These are phyloP conservation scores for Trichocladium antarcticum DNA, from an alignment of 495 filamentous ascomycete species.

Conservation along the genomic window DNA sequence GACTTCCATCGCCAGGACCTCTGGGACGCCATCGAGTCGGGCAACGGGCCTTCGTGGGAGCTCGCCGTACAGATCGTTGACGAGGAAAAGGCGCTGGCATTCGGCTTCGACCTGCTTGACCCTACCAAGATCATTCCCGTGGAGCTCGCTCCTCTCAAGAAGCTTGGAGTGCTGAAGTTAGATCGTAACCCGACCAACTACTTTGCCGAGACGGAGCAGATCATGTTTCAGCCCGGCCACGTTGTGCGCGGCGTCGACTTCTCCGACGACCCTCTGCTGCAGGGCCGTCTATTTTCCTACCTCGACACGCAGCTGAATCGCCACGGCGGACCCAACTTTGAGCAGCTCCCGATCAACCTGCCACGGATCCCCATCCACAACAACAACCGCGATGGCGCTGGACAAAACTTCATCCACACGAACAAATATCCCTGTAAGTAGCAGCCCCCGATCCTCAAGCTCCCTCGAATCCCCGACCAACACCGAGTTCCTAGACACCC, in stretches of 20 bases:
- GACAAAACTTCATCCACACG: constrained; percentile 44
- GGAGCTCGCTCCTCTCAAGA: constrained; percentile 55
- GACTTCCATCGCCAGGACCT: constrained; percentile 63
- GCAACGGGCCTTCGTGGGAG: constrained; percentile 60
- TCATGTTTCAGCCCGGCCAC: constrained; percentile 52
- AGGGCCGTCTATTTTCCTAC: constrained; percentile 65
- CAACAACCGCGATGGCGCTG: constrained; percentile 58
- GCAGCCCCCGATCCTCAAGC: no score
- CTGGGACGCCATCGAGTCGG: constrained; percentile 56
- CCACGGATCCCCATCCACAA: constrained; percentile 55
- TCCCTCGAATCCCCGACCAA: constrained; percentile 4
- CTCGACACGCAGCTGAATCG: constrained; percentile 67
- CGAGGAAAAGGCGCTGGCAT: constrained; percentile 52
- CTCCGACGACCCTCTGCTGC: constrained; percentile 60
- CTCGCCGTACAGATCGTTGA: constrained; percentile 66
- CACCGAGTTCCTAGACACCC: constrained; percentile 36
- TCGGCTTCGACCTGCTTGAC: constrained; percentile 63
- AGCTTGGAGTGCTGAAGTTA: constrained; percentile 55
- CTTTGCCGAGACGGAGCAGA: constrained; percentile 69
- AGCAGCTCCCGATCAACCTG: constrained; percentile 65
- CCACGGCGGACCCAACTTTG: constrained; percentile 62
- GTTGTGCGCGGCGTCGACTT: constrained; percentile 65
- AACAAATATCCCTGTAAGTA: constrained; percentile 38
- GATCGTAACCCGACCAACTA: constrained; percentile 64
- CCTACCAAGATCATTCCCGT: constrained; percentile 69